Evolutionary conservation across 768 basidiomycete species (phyloP), one percentile per base, ranked within the genome.

Genomic region (Cubamyces lactineus): DNA sequence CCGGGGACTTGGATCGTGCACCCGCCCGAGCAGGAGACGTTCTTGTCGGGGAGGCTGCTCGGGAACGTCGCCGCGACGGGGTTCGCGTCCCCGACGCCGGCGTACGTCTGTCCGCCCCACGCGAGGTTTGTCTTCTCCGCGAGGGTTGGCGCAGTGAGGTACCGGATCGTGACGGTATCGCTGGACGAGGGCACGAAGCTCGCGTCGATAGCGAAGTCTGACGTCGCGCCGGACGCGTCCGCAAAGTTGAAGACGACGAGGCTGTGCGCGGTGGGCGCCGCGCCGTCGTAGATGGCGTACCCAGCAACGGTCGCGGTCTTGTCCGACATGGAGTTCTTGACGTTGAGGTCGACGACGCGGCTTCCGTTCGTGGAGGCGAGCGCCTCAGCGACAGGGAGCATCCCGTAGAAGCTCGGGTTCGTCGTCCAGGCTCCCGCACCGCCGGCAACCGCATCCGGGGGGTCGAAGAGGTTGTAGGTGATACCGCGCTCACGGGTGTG

Each of bases 231-330:
- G 53, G 75, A 74, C 59, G 78, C 70, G 71, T 82, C 78, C 67
- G 76, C 79, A 65, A 74, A 84, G 65, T 85, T 84, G 71, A 85
- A 81, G 41, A 85, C 67, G 15, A 79, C 79, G 24, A 84, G 69
- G 52, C 77, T 75, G 38, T 75, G 71, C 24, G 82, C 70, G 1
- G 75, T 75, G 2, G 79, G 76, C 48, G 76, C 76, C 13, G 70
- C 71, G 39, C 82, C 76, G 62, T 88, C 84, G 74, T 86, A 86
- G 26, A 88, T 71, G 5, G 82, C 85, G 69, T 90, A 89, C 34
- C 82, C 77, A 62, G 82, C 79, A 41, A 76, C 76, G 21, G 78
- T 78, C 34, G 78, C 75, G 65, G 71, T 74, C 13, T 67, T 67
- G 59, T 79, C 72, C 15, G 66, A 65, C 53, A 48, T 75, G 8